These are phyloP conservation scores for Sugiyamaella xylanicola DNA, from an alignment of 1,139 yeast genomes.

Conservation along the genomic window DNA sequence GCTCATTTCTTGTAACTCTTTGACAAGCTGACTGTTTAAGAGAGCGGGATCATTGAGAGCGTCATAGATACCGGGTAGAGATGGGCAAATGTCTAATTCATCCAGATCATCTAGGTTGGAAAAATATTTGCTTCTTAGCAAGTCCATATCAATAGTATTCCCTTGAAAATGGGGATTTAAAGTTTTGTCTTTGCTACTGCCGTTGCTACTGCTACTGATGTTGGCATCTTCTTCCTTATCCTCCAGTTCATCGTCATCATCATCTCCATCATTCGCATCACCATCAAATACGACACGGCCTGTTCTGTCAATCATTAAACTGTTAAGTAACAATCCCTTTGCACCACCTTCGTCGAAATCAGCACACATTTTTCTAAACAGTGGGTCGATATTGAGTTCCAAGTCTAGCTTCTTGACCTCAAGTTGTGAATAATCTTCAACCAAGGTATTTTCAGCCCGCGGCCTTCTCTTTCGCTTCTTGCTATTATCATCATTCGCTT, in stretches of 20 bases:
- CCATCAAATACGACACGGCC: conserved; percentile 69
- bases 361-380: conserved; percentile 83
- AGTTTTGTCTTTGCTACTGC: conserved; percentile 25
- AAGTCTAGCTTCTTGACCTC: conserved; percentile 70
- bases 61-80: conserved; percentile 56
- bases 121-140: conserved; percentile 29
- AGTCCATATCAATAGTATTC: conserved; percentile 27
- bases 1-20: conserved; percentile 31
- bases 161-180: conserved; percentile 24
- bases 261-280: conserved; percentile 36
- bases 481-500: conserved; percentile 26
- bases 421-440: conserved; percentile 60
- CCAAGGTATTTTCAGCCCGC: conserved; percentile 51
- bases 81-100: conserved; percentile 58
- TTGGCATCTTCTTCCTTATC: conserved; percentile 29
- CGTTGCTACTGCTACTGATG: conserved; percentile 16
- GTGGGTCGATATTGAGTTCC: conserved; percentile 80
- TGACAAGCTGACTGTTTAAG: conserved; percentile 28
- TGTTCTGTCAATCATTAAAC: conserved; percentile 57
- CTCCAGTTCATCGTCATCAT: conserved; percentile 33
- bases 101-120: conserved; percentile 42
- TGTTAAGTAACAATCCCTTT: conserved; percentile 73
- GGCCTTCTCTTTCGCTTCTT: conserved; percentile 30
- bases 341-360: conserved; percentile 98
- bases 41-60: conserved; percentile 55